Base-by-base conservation (phyloP, 805 yeast genomes). In the Metschnikowia gruessii region DNA sequence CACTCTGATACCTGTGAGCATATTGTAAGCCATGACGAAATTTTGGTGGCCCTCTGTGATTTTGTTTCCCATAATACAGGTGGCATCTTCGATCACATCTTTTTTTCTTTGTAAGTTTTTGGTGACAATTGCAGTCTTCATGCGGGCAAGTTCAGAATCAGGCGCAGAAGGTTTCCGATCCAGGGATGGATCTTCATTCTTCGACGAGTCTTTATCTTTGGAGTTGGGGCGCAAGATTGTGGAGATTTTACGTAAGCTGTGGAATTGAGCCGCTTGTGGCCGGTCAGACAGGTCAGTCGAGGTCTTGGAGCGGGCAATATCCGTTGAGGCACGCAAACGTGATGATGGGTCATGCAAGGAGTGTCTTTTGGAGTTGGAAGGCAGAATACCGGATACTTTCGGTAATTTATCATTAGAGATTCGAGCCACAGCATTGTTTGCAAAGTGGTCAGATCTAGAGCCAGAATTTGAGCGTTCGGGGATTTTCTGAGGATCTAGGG, bases 1-100 rank as follows among this genome's bases (percentile, higher is more conserved):
- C 8, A 90, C 95, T 47, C 99, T 77, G 39, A 94, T 94, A 2
- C 99, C 99, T 0, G 98, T 91, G 48, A 95, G 76, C 97, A 94
- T 92, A 64, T 92, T 90, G 65, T 94, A 95, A 1, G 97, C 99
- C 74, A 92, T 82, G 22, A 90, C 87, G 59, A 85, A 94, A 64
- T 91, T 94, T 42, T 82, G 89, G 61, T 94, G 98, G 36, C 97
- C 97, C 65, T 94, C 98, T 52, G 85, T 79, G 33, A 89, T 91
- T 55, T 83, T 83, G 52, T 87, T 85, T 3, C 95, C 95, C 11
- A 87, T 83, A 37, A 83, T 64, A 3, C 83, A 91, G 39, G 64
- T 61, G 44, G 79, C 83, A 51, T 80, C 85, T 41, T 77, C 80
- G 18, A 65, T 50, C 34, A 66, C 61, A 13, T 70, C 72, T 48